phyloP scores from a whole-genome alignment of 163 green algal species.

The Prototheca cutis region DNA sequence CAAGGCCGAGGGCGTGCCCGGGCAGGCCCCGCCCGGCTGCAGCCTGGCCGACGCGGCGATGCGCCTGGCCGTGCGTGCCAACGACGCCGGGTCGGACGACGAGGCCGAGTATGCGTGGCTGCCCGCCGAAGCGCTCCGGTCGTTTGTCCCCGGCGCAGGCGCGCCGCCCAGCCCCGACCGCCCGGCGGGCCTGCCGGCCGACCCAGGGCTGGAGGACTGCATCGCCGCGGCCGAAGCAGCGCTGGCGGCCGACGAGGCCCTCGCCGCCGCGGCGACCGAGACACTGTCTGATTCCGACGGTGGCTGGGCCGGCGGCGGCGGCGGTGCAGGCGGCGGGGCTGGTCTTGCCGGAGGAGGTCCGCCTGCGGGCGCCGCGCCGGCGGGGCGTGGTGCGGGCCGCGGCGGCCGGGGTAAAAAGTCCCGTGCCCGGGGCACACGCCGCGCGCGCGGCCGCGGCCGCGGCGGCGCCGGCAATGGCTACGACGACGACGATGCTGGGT shows the following conservation, averaged over 20 bases:
- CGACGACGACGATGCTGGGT: conserved; percentile 36
- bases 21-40: conserved; percentile 29
- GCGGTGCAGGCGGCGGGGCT: conserved; percentile 8
- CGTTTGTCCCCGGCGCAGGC: conserved; percentile 44
- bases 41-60: not conserved
- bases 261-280: conserved; percentile 12
- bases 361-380: not conserved
- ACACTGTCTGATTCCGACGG: conserved; percentile 63
- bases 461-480: conserved; percentile 13
- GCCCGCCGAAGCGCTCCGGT: conserved; percentile 56
- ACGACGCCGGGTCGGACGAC: conserved; percentile 28
- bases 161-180: conserved; percentile 12
- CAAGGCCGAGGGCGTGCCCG: conserved; percentile 69
- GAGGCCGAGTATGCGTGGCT: conserved; percentile 92
- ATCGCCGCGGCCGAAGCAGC: conserved; percentile 51
- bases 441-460: conserved; percentile 26
- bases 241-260: conserved; percentile 8
- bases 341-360: no score
- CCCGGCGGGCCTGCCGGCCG: conserved; percentile 3
- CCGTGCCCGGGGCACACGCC: conserved; percentile 18
- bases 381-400: conserved; percentile 13
- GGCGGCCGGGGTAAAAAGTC: conserved; percentile 27
- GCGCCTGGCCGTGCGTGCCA: not conserved
- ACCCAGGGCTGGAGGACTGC: conserved; percentile 41
- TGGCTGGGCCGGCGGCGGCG: conserved; percentile 39